Evolutionary conservation across 768 basidiomycete genomes (phyloP).

Genomic region (Pleurotus eryngii): DNA sequence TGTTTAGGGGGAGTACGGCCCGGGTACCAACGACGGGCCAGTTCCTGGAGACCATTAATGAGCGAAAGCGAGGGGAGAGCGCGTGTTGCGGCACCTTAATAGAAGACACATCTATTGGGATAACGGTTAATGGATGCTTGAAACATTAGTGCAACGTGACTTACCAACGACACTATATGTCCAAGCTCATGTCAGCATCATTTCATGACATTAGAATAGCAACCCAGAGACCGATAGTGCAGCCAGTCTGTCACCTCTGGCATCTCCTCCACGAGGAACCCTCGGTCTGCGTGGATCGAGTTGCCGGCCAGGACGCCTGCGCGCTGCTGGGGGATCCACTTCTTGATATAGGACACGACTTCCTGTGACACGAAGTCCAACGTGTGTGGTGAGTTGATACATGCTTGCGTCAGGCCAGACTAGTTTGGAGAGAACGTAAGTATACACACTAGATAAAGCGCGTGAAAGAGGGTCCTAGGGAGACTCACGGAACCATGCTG

Average conservation of each 20-base stretch:
- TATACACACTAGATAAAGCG: not conserved
- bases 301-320: slow-evolving; percentile 80
- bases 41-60: slow-evolving; percentile 45
- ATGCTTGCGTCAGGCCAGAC: slow-evolving; percentile 83
- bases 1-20: slow-evolving; percentile 26
- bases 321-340: slow-evolving; percentile 70
- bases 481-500: slow-evolving; percentile 70
- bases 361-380: slow-evolving; percentile 54
- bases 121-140: not conserved
- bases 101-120: slow-evolving; percentile 69
- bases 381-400: slow-evolving; percentile 66
- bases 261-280: slow-evolving; percentile 76
- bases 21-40: slow-evolving; percentile 73
- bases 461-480: not conserved
- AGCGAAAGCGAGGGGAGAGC: not conserved
- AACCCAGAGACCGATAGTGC: slow-evolving; percentile 62
- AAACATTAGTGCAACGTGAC: not conserved
- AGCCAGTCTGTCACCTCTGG: slow-evolving; percentile 75
- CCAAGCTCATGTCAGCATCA: too few relatives aligned
- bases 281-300: slow-evolving; percentile 79
- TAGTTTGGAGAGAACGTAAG: slow-evolving; percentile 22
- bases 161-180: slow-evolving; percentile 17
- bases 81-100: slow-evolving; percentile 51
- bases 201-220: not conserved
- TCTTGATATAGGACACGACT: slow-evolving; percentile 77